Conservation (phyloP, 1,284 basidiomycete genomes). For the Inonotus hispidus region DNA sequence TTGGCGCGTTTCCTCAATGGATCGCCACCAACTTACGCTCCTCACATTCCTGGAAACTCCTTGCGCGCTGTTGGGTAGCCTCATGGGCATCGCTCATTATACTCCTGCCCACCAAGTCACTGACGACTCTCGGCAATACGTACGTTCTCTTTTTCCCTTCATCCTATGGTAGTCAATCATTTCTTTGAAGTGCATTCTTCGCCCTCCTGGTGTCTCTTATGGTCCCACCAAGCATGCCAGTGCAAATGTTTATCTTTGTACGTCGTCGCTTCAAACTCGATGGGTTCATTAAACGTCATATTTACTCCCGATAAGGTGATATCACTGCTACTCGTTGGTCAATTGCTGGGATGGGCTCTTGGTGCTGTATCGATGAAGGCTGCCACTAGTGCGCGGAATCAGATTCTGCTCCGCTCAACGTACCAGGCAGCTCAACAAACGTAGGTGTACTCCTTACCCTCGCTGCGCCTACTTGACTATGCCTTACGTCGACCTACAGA, state of each 20-base stretch:
- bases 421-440: conserved; percentile 42
- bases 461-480: not conserved
- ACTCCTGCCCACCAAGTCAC: conserved; percentile 23
- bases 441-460: conserved; percentile 26
- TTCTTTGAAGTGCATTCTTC: conserved; percentile 31
- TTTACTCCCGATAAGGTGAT: conserved; percentile 31
- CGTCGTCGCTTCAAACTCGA: conserved; percentile 17
- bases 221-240: conserved; percentile 32
- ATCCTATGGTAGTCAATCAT: not conserved
- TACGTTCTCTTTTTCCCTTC: conserved; percentile 17
- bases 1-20: conserved; percentile 25
- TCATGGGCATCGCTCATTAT: conserved; percentile 27
- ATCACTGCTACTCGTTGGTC: conserved; percentile 48
- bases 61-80: conserved; percentile 26
- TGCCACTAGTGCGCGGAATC: conserved; percentile 49
- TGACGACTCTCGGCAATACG: conserved; percentile 27
- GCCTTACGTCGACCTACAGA: conserved; percentile 26
- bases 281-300: not conserved
- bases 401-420: conserved; percentile 42
- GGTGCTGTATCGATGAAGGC: conserved; percentile 69
- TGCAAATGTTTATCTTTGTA: conserved; percentile 35
- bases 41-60: conserved; percentile 22
- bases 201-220: conserved; percentile 30
- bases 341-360: conserved; percentile 72
- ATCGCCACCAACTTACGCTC: conserved; percentile 22